phyloP scores from a whole-genome alignment of 108 stramenopile species.

The Chaetoceros tenuissimus region DNA sequence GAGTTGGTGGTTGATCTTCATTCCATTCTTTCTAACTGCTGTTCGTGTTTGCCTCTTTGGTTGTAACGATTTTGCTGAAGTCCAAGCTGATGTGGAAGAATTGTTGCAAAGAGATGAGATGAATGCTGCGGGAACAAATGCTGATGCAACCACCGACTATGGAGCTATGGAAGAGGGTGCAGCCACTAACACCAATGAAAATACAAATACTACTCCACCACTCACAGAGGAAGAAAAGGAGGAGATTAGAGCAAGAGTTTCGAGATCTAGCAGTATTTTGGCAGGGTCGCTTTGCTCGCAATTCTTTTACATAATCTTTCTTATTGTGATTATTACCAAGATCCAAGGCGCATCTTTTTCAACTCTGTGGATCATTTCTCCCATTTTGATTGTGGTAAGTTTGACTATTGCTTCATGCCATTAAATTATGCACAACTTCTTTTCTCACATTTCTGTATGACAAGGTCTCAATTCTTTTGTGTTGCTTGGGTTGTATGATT shows the following conservation, averaged over 20 bases:
- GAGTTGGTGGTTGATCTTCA: constrained; percentile 86
- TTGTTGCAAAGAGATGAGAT: constrained; percentile 12
- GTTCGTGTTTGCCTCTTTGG: constrained; percentile 44
- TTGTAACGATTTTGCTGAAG: constrained; percentile 50
- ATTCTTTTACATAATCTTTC: constrained; percentile 55
- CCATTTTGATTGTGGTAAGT: constrained; percentile 57
- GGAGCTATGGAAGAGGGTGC: constrained; percentile 45
- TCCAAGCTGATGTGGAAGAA: constrained; percentile 43
- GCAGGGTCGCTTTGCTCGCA: constrained; percentile 70
- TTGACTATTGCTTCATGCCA: neutral
- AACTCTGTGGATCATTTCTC: constrained; percentile 75
- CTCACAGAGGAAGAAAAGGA: constrained; percentile 74
- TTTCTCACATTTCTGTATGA: neutral
- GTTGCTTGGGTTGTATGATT: neutral
- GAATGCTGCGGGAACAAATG: constrained; percentile 7
- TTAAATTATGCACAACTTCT: neutral
- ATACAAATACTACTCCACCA: constrained; percentile 4
- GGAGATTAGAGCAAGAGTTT: constrained; percentile 63
- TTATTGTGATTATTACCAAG: constrained; percentile 62
- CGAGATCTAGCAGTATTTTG: constrained; percentile 44
- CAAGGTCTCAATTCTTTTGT: neutral
- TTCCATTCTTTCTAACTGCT: constrained; percentile 59
- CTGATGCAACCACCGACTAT: constrained; percentile 22
- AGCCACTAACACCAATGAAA: constrained; percentile 18
- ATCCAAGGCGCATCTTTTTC: constrained; percentile 74